These are phyloP conservation scores for Galeopsis tetrahit DNA, from an alignment of 257 asterid species.

Conservation along the genomic window DNA sequence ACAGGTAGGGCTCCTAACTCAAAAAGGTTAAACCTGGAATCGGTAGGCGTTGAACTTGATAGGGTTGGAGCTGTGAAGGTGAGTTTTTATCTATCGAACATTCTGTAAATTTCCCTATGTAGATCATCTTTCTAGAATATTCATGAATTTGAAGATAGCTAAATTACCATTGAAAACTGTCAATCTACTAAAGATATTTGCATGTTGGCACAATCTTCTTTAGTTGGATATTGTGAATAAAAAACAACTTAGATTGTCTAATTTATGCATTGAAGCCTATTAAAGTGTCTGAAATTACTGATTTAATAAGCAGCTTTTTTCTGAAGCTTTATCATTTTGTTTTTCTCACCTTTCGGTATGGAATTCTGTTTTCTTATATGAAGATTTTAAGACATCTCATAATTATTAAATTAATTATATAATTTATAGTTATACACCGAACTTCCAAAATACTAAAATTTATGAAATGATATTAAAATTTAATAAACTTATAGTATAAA, in stretches of 20 bases:
- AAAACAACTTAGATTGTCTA: constrained; percentile 11
- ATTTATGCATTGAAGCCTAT: constrained; percentile 3
- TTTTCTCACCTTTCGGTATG: constrained; percentile 10
- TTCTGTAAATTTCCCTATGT: constrained; percentile 17
- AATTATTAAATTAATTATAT: too few relatives aligned
- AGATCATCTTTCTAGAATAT: constrained; percentile 3
- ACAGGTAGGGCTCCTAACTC: constrained; percentile 94
- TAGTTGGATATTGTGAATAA: not conserved
- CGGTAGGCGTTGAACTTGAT: constrained; percentile 86
- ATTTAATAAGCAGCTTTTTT: not conserved
- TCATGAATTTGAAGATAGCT: not conserved
- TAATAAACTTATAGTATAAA: too few relatives aligned
- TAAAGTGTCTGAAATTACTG: constrained; percentile 9
- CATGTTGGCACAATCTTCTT: constrained; percentile 20
- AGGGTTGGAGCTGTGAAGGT: constrained; percentile 78
- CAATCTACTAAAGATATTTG: not conserved
- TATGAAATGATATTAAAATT: too few relatives aligned
- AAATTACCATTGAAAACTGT: not conserved
- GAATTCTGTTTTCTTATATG: not conserved
- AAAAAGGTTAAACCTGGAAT: constrained; percentile 82
- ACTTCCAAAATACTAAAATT: too few relatives aligned
- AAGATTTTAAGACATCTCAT: too few relatives aligned
- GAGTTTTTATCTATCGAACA: constrained; percentile 30
- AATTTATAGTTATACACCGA: too few relatives aligned
- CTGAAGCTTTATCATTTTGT: constrained; percentile 15